Percentiles rank a stretch among this genome's conserved stretches.
phyloP scores from a whole-genome alignment of 768 basidiomycete genomes.

The Lactifluus piperatus region DNA sequence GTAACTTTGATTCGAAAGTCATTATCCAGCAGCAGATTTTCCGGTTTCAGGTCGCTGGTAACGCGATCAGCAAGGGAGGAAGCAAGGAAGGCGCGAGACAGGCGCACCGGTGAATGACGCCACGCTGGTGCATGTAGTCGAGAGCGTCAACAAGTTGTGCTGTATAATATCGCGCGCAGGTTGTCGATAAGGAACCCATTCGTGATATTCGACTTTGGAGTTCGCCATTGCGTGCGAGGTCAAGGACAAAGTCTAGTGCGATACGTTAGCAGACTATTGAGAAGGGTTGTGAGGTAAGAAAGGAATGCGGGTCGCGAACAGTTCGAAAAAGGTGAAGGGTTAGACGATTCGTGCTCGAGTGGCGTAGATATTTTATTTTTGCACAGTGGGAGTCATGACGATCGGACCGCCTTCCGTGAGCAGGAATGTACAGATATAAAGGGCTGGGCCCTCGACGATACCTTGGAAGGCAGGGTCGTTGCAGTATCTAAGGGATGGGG shows the following conservation, averaged over 20 bases:
- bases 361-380: not conserved
- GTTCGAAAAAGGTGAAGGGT: constrained; percentile 5
- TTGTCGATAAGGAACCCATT: constrained; percentile 78
- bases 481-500: not conserved
- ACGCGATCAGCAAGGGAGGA: constrained; percentile 1
- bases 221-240: constrained; percentile 70
- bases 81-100: constrained; percentile 6
- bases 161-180: constrained; percentile 74
- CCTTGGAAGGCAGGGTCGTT: not conserved
- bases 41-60: constrained; percentile 67
- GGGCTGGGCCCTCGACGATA: not conserved
- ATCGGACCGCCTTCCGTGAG: constrained; percentile 3
- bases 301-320: not conserved
- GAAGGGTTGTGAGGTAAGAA: not conserved
- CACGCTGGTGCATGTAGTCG: constrained; percentile 83
- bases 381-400: not conserved
- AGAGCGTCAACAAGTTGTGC: constrained; percentile 88
- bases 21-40: constrained; percentile 85
- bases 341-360: not conserved
- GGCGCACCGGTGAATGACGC: constrained; percentile 74
- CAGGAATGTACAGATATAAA: not conserved
- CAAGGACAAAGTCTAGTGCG: constrained; percentile 63
- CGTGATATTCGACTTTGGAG: constrained; percentile 62
- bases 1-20: constrained; percentile 88
- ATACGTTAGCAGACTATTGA: not conserved